A percentile compares a stretch with the other conserved stretches of the same genome.
Evolutionary conservation across 352 stramenopile genomes (phyloP).

Genomic region (Pythium inflatum): DNA sequence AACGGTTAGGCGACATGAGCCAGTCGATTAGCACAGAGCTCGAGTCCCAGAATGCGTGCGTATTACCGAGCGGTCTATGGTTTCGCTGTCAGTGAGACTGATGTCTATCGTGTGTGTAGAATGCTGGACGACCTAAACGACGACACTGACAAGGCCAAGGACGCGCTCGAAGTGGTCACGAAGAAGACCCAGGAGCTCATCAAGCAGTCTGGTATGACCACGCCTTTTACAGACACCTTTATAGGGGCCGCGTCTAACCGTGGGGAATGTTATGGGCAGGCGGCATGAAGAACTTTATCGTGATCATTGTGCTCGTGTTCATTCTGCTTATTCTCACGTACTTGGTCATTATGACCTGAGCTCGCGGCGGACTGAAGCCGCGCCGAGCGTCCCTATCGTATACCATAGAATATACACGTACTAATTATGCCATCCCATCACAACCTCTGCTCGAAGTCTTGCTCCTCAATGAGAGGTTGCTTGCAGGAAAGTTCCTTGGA

Average conservation of each 20-base stretch:
- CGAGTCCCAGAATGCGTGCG: constrained; percentile 81
- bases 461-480: too few species aligned
- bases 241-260: too few species aligned
- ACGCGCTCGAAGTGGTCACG: constrained; percentile 61
- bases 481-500: too few species aligned
- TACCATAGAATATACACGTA: constrained; percentile 34
- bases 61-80: neutral
- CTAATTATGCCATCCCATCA: constrained; percentile 23
- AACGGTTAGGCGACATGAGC: constrained; percentile 83
- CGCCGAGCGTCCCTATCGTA: constrained; percentile 17
- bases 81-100: too few species aligned
- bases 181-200: constrained; percentile 89
- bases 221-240: too few species aligned
- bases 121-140: constrained; percentile 86
- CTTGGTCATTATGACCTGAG: constrained; percentile 88
- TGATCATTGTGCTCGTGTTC: constrained; percentile 86
- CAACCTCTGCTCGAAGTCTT: too few species aligned
- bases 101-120: too few species aligned
- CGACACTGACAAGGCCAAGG: constrained; percentile 82
- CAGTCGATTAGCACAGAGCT: constrained; percentile 84
- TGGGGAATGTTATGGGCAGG: constrained; percentile 33
- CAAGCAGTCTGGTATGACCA: constrained; percentile 70
- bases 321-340: constrained; percentile 86
- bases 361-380: neutral
- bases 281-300: constrained; percentile 85